Conservation (phyloP, 352 stramenopile genomes). For the Phytophthora megakarya region DNA sequence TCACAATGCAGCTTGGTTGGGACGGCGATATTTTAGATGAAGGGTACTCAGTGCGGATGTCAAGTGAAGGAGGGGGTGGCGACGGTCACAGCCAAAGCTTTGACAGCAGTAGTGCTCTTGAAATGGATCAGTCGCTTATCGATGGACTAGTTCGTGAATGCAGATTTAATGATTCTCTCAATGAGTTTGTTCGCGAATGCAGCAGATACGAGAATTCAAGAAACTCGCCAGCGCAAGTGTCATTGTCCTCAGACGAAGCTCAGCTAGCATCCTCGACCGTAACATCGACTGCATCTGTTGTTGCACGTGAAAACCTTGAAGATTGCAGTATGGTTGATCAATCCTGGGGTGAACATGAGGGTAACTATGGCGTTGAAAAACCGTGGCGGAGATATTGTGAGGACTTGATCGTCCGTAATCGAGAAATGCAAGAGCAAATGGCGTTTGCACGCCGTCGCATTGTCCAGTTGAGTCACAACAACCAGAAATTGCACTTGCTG, state of each 20-base stretch:
- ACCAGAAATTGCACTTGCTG: conserved; percentile 83
- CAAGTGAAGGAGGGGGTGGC: conserved; percentile 25
- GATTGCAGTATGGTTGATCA: conserved; percentile 26
- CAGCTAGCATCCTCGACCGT: conserved; percentile 24
- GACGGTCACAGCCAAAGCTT: conserved; percentile 34
- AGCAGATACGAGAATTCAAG: conserved; percentile 12
- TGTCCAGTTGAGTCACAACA: conserved; percentile 76
- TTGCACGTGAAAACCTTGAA: conserved; percentile 14
- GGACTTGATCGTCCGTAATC: conserved; percentile 71
- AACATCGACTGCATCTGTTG: conserved; percentile 13
- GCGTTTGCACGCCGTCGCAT: conserved; percentile 61
- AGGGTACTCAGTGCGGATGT: conserved; percentile 21
- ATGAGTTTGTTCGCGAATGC: conserved; percentile 17
- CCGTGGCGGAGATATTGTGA: conserved; percentile 79
- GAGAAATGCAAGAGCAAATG: conserved; percentile 81
- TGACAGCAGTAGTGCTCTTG: conserved; percentile 35
- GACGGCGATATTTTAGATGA: conserved; percentile 15
- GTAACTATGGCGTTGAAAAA: conserved; percentile 36
- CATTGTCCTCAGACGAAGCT: conserved; percentile 22
- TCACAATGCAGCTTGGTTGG: conserved; percentile 26
- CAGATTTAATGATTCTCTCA: no score
- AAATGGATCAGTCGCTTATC: no score
- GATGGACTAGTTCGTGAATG: conserved; percentile 15
- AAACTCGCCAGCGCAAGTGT: conserved; percentile 12
- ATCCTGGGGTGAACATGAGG: conserved; percentile 17